These are phyloP conservation scores for Fomitopsis palustris DNA, from an alignment of 1,284 basidiomycete species.

Conservation along the genomic window DNA sequence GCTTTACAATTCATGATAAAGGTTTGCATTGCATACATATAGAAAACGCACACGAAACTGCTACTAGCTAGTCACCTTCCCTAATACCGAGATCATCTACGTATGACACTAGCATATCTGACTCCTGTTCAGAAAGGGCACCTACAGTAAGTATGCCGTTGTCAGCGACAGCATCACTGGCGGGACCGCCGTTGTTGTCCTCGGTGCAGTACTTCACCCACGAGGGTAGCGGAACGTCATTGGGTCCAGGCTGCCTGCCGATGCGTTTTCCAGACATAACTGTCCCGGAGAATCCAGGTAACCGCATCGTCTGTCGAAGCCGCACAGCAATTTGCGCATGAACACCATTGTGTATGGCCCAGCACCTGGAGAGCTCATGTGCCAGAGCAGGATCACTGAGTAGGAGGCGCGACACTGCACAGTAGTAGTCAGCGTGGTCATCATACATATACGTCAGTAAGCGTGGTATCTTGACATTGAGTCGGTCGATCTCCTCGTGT, in stretches of 20 bases:
- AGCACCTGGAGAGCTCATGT: constrained; percentile 1
- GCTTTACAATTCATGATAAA: too few species aligned
- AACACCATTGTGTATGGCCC: background rate
- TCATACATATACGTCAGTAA: constrained; percentile 2
- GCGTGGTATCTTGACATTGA: constrained; percentile 7
- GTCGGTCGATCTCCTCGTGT: constrained; percentile 6
- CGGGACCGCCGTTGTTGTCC: too few species aligned
- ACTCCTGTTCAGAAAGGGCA: too few species aligned
- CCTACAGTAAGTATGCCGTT: too few species aligned
- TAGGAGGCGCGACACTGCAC: background rate
- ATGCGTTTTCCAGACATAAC: background rate
- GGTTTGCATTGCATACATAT: too few species aligned
- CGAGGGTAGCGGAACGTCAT: too few species aligned
- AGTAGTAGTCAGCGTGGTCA: constrained; percentile 3
- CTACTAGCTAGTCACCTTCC: too few species aligned
- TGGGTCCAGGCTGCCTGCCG: background rate
- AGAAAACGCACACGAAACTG: too few species aligned
- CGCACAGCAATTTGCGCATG: background rate
- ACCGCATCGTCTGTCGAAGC: background rate
- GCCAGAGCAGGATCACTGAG: constrained; percentile 3
- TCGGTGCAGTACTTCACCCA: too few species aligned
- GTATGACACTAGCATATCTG: too few species aligned
- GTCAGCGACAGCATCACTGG: too few species aligned
- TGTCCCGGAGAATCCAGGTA: background rate
- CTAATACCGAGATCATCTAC: too few species aligned